Evolutionary conservation across 2,329 filamentous ascomycete genomes (phyloP).

Genomic region (Apiospora sp.): DNA sequence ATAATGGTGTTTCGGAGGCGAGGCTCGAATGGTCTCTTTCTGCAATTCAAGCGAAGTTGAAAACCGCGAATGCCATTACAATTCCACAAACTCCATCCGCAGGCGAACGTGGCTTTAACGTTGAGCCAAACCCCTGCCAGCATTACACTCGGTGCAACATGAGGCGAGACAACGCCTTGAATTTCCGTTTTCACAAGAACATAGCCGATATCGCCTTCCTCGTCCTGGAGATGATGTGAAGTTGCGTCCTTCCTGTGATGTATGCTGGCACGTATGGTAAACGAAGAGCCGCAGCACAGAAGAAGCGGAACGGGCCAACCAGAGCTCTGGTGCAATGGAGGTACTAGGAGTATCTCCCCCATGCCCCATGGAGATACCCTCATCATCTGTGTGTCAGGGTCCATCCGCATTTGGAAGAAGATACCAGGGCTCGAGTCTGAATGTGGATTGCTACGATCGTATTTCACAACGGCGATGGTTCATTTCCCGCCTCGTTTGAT

Average conservation of each 20-base stretch:
- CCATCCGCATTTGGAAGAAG: background rate
- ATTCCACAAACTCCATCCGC: background rate
- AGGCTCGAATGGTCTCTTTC: background rate
- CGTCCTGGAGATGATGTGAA: background rate
- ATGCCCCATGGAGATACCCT: background rate
- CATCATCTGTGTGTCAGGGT: background rate
- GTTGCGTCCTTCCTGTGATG: background rate
- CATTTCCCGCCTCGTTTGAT: constrained; percentile 8
- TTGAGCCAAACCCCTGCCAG: background rate
- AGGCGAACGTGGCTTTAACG: constrained; percentile 1
- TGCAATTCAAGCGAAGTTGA: background rate
- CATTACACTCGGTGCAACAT: constrained; percentile 2
- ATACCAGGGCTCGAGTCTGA: background rate
- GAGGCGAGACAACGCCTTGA: background rate
- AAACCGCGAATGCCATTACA: background rate
- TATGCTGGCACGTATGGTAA: background rate
- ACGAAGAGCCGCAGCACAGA: background rate
- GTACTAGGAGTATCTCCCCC: background rate
- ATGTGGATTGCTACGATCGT: background rate
- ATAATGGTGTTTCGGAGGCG: background rate
- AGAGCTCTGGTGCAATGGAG: background rate
- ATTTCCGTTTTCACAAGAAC: background rate
- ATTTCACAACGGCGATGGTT: background rate
- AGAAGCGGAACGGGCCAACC: background rate
- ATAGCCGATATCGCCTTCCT: background rate